These are phyloP conservation scores for Graphium sp. DNA, from an alignment of 2,329 filamentous ascomycete genomes.

Conservation along the genomic window DNA sequence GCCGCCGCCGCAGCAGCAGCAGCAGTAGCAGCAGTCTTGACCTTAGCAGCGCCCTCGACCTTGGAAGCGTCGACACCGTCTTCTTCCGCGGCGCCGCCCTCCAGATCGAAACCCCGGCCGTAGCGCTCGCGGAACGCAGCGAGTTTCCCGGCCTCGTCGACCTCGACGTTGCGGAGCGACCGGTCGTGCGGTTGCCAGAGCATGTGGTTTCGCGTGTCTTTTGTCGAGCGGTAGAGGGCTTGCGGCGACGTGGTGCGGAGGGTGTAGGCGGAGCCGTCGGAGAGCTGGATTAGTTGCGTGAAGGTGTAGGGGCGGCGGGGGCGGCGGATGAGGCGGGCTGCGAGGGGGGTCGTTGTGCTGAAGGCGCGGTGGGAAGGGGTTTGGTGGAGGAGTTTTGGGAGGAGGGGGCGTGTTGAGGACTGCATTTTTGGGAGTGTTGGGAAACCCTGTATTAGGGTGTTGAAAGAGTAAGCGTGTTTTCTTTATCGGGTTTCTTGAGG, in stretches of 20 bases:
- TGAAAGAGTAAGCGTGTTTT: no score
- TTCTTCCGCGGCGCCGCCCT: conserved; percentile 11
- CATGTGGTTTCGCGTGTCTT: conserved; percentile 78
- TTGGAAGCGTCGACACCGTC: conserved; percentile 12
- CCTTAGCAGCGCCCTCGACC: conserved; percentile 7
- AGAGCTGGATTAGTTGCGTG: conserved; percentile 88
- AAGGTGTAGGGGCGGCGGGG: conserved; percentile 91
- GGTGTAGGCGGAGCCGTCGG: conserved; percentile 75
- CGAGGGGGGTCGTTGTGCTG: conserved; percentile 15
- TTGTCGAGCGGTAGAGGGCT: conserved; percentile 41
- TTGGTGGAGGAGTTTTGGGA: no score
- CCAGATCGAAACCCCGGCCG: conserved; percentile 66
- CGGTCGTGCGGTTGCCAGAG: conserved; percentile 81
- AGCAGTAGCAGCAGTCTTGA: conserved; percentile 4
- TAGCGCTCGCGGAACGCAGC: conserved; percentile 74
- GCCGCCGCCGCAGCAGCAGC: background rate
- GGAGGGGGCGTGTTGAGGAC: no score
- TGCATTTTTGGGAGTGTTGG: no score
- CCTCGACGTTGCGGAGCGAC: conserved; percentile 73
- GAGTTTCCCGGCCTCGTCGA: conserved; percentile 84
- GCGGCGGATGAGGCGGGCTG: conserved; percentile 72
- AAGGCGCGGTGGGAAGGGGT: conserved; percentile 9
- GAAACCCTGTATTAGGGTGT: no score
- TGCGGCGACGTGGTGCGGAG: conserved; percentile 60
- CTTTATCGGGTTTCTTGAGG: no score